These are phyloP conservation scores for Cytospora leucostoma DNA, from an alignment of 2,329 filamentous ascomycete species.

Conservation along the genomic window DNA sequence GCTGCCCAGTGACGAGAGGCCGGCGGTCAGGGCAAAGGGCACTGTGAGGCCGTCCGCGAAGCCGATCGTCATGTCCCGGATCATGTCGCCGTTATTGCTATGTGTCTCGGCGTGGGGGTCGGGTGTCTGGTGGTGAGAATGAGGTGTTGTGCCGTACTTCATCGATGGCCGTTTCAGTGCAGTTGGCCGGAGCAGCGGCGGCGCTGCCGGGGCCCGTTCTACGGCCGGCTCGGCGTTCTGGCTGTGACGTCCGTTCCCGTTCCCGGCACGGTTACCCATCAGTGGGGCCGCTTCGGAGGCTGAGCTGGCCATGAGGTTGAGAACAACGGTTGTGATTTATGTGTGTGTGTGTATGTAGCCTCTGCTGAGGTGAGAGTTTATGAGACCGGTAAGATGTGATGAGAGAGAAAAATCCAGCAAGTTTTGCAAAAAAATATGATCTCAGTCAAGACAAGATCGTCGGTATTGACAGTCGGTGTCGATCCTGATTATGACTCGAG, in stretches of 20 bases:
- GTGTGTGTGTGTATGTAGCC: background rate
- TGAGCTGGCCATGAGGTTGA: constrained; percentile 19
- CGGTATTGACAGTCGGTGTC: no score
- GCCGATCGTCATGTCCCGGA: constrained; percentile 71
- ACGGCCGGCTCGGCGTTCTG: constrained; percentile 23
- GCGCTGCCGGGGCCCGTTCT: constrained; percentile 18
- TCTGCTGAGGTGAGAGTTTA: background rate
- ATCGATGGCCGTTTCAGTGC: constrained; percentile 20
- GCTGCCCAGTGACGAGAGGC: constrained; percentile 66
- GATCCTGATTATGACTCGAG: no score
- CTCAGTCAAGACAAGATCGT: no score
- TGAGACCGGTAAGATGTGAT: background rate
- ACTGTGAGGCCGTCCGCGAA: constrained; percentile 79
- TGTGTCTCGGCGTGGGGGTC: constrained; percentile 30
- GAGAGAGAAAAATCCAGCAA: background rate
- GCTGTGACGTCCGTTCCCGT: constrained; percentile 6
- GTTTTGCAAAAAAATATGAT: no score
- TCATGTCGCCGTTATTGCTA: constrained; percentile 45
- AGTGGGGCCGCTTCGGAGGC: constrained; percentile 24
- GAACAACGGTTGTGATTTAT: background rate
- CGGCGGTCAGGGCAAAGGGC: constrained; percentile 76
- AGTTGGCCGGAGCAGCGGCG: constrained; percentile 22
- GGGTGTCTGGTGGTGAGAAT: constrained; percentile 16
- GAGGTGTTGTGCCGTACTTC: constrained; percentile 1
- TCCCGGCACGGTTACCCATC: constrained; percentile 6